Evolutionary conservation across 1,284 basidiomycete genomes (phyloP).

Genomic region (Pseudozyma pruni): DNA sequence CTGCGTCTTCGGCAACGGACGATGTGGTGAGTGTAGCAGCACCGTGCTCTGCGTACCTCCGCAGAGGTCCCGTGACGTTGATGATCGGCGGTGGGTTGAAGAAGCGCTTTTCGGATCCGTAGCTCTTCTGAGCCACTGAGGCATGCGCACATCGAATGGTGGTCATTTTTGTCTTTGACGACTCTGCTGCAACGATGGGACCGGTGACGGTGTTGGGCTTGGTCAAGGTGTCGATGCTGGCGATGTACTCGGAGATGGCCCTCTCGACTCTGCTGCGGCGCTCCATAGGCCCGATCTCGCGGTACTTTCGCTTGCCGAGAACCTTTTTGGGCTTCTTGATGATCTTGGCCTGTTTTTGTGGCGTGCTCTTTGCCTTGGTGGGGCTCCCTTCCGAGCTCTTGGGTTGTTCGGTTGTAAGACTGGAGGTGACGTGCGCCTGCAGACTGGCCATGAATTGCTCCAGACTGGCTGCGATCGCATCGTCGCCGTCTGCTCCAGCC

Average conservation of each 20-base stretch:
- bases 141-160: constrained; percentile 87
- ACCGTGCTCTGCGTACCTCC: constrained; percentile 48
- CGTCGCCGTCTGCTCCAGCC: constrained; percentile 20
- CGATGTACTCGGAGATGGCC: constrained; percentile 44
- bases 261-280: constrained; percentile 38
- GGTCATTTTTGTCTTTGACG: constrained; percentile 69
- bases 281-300: constrained; percentile 43
- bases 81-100: constrained; percentile 88
- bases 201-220: constrained; percentile 46
- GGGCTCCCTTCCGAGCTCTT: constrained; percentile 11
- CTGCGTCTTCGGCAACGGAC: constrained; percentile 25
- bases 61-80: constrained; percentile 79
- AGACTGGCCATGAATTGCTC: constrained; percentile 59
- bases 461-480: constrained; percentile 49
- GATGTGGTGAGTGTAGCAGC: constrained; percentile 37
- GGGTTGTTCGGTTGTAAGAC: constrained; percentile 15
- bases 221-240: constrained; percentile 33
- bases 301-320: constrained; percentile 50
- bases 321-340: constrained; percentile 41
- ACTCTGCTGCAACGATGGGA: constrained; percentile 28
- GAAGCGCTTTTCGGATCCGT: constrained; percentile 89
- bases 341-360: constrained; percentile 23
- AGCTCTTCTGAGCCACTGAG: constrained; percentile 89
- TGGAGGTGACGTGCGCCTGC: constrained; percentile 23
- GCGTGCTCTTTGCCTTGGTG: constrained; percentile 14